Percentiles rank a stretch among this genome's conserved stretches.
phyloP scores from a whole-genome alignment of 805 yeast species.

The Lipomyces orientalis region DNA sequence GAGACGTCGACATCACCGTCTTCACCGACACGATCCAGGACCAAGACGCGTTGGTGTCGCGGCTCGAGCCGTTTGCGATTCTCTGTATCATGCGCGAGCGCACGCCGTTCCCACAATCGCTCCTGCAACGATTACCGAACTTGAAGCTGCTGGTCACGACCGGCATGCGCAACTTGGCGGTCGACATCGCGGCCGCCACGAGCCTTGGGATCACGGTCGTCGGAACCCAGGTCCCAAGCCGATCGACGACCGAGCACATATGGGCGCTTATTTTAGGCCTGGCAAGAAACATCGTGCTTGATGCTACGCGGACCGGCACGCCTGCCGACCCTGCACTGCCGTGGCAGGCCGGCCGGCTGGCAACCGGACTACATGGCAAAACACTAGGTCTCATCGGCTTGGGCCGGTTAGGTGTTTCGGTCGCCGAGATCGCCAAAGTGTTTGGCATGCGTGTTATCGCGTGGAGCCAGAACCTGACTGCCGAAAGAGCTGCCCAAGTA shows the following conservation, averaged over 20 bases:
- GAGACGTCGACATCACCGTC: constrained; percentile 32
- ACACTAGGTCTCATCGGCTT: constrained; percentile 38
- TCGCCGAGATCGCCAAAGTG: constrained; percentile 33
- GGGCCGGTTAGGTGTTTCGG: constrained; percentile 33
- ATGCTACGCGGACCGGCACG: constrained; percentile 22
- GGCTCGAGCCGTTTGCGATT: constrained; percentile 33
- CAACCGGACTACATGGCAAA: constrained; percentile 31
- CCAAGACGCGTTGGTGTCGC: constrained; percentile 14
- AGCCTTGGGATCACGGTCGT: constrained; percentile 34
- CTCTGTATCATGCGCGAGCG: constrained; percentile 39
- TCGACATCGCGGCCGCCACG: constrained; percentile 35
- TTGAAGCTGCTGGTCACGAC: constrained; percentile 38
- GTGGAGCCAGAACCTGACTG: constrained; percentile 38
- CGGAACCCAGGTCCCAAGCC: constrained; percentile 30
- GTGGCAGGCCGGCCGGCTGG: constrained; percentile 39
- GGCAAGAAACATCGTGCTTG: constrained; percentile 34
- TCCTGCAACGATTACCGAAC: constrained; percentile 32
- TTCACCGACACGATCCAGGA: constrained; percentile 31
- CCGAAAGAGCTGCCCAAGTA: constrained; percentile 17
- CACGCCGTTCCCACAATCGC: constrained; percentile 29
- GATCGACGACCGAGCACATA: constrained; percentile 36
- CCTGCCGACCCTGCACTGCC: constrained; percentile 13
- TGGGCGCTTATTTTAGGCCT: constrained; percentile 37
- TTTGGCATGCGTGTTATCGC: constrained; percentile 39
- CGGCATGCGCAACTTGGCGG: constrained; percentile 35